Base-by-base conservation (phyloP, 495 filamentous ascomycete genomes). In the Pyronema domesticum region DNA sequence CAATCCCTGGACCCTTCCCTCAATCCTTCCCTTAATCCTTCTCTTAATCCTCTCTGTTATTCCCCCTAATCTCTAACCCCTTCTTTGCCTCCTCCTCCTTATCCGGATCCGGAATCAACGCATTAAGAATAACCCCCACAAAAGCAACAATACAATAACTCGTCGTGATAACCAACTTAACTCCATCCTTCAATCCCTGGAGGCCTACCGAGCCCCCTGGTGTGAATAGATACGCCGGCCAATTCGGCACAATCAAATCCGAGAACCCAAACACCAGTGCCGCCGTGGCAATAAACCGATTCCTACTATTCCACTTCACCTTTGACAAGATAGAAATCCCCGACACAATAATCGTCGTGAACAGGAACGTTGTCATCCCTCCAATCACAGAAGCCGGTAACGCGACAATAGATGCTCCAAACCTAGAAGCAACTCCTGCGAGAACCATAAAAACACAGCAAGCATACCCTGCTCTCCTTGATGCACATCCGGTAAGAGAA, bases 381-480 rank as follows among this genome's bases (percentile, higher is more conserved):
- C 68, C 68, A 11, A 70, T 65, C 5, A 69, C 59, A 15, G 60
- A 63, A 0, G 61, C 59, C 8, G 68, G 68, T 50, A 70, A 67
- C 0, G 57, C 60, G 6, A 65, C 68, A 36, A 70, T 66, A 8
- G 68, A 60, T 3, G 68, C 68, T 13, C 68, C 68, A 45, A 70
- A 70, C 46, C 69, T 68, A 0, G 62, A 61, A 35, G 63, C 65
- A 10, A 70, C 57, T 0, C 68, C 68, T 18, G 68, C 67, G 23
- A 70, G 54, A 33, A 70, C 45, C 34, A 70, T 48, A 58, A 69
- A 64, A 7, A 61, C 64, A 6, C 67, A 64, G 7, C 71, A 71
- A 39, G 68, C 70, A 67, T 72, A 75, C 6, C 72, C 71, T 0
- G 73, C 73, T 30, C 73, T 58, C 8, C 73, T 68, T 48, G 68